These are phyloP conservation scores for Acer yangbiense DNA, from an alignment of 345 rosid species.

Conservation along the genomic window DNA sequence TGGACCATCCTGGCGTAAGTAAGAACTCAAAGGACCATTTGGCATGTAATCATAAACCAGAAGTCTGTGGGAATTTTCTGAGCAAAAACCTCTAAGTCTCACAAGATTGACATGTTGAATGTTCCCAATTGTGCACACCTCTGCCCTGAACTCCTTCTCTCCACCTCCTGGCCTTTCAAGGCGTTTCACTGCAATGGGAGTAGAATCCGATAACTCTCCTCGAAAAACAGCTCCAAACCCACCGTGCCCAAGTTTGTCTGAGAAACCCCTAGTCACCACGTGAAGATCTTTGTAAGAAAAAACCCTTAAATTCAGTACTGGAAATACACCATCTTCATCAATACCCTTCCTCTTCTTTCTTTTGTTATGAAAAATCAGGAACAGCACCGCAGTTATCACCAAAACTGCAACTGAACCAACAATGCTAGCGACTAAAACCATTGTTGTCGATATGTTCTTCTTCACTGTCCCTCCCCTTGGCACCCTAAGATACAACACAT, in stretches of 20 bases:
- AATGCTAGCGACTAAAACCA: slow-evolving; percentile 51
- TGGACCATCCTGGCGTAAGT: slow-evolving; percentile 41
- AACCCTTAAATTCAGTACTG: slow-evolving; percentile 60
- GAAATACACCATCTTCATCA: slow-evolving; percentile 48
- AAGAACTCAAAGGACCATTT: slow-evolving; percentile 58
- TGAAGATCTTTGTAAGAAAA: slow-evolving; percentile 59
- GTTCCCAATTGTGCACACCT: slow-evolving; percentile 72
- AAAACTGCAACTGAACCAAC: slow-evolving; percentile 51
- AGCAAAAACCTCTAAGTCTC: slow-evolving; percentile 69
- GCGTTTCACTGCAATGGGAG: slow-evolving; percentile 63
- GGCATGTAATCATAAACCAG: slow-evolving; percentile 71
- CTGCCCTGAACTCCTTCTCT: slow-evolving; percentile 63
- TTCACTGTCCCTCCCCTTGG: slow-evolving; percentile 35
- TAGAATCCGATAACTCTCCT: slow-evolving; percentile 48
- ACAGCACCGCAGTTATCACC: slow-evolving; percentile 31
- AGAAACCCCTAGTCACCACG: slow-evolving; percentile 48
- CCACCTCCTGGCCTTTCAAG: slow-evolving; percentile 63
- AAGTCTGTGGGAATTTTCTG: slow-evolving; percentile 61
- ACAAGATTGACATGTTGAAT: slow-evolving; percentile 76
- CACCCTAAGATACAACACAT: slow-evolving; percentile 53
- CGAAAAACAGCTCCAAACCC: slow-evolving; percentile 68
- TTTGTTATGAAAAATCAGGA: slow-evolving; percentile 48
- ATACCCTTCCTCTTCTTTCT: slow-evolving; percentile 39
- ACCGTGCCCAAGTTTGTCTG: slow-evolving; percentile 60
- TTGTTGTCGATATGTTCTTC: slow-evolving; percentile 37